Evolutionary conservation across 768 basidiomycete genomes (phyloP), one percentile per base, ranked within the genome.

Genomic region (Collybia sp.): DNA sequence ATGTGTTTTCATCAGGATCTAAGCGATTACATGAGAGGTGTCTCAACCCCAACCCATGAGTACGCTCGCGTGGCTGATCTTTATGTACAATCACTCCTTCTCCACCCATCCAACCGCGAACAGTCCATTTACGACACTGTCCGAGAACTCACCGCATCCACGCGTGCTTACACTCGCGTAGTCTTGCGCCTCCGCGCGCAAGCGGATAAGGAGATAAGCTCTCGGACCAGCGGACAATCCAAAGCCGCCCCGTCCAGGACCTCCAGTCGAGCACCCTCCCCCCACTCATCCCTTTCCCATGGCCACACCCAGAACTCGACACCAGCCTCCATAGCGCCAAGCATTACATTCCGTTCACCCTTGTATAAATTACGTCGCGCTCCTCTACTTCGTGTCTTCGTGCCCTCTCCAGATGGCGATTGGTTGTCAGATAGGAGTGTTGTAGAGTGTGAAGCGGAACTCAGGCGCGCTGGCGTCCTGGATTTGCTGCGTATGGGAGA

Each of bases 371-470:
- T 74, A 8, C 76, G 82, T 12, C 82, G 88, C 12, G 89, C 91
- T 2, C 88, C 88, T 17, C 67, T 92, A 15, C 57, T 93, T 51
- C 70, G 87, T 16, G 86, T 89, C 31, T 93, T 91, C 55, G 86
- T 93, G 3, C 91, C 89, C 15, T 88, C 85, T 8, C 86, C 86
- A 0, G 88, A 90, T 44, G 89, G 89, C 6, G 83, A 86, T 52
- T 93, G 90, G 90, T 67, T 93, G 39, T 85, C 84, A 9, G 90
- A 93, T 61, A 73, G 78, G 53, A 85, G 87, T 47, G 82, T 93
- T 15, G 55, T 90, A 45, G 84, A 86, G 55, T 92, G 90, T 58
- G 91, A 93, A 61, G 79, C 76, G 1, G 91, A 93, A 68, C 72
- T 88, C 53, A 80, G 79, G 51, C 70, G 79, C 10, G 82, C 87